Conservation (phyloP, 345 rosid genomes). For the Euphorbia peplus region DNA sequence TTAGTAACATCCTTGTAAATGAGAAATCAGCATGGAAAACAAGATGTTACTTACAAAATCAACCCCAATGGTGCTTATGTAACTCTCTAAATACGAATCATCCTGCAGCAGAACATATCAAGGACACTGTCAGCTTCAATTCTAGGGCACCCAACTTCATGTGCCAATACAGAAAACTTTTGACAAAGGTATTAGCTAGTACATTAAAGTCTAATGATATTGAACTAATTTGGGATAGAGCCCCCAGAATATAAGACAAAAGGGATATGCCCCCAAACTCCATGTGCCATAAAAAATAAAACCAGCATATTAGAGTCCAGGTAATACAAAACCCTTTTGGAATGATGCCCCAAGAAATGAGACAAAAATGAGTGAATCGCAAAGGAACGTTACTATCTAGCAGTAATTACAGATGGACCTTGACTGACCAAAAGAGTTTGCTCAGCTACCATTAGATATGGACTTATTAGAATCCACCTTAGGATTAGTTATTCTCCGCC, state of each 20-base stretch:
- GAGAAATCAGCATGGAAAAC: background rate
- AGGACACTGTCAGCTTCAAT: background rate
- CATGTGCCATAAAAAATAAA: no score
- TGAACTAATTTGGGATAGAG: background rate
- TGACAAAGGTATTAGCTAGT: background rate
- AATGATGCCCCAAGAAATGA: no score
- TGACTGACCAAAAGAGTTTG: no score
- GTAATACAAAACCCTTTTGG: no score
- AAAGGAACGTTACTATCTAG: background rate
- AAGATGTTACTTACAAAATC: conserved; percentile 54
- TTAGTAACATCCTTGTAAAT: background rate
- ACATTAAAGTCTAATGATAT: background rate
- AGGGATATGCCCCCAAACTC: no score
- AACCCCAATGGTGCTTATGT: conserved; percentile 80
- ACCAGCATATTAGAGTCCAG: no score
- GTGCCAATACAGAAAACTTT: background rate
- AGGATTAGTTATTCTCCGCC: no score
- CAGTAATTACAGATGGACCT: no score
- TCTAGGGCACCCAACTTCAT: background rate
- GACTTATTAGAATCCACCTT: no score
- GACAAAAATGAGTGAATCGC: background rate
- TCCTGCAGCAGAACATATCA: conserved; percentile 41
- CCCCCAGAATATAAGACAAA: background rate
- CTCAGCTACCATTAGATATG: no score
- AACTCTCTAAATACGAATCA: conserved; percentile 71